These are phyloP conservation scores for Dalbergia oliveri DNA, from an alignment of 306 rosid genomes.

Conservation along the genomic window DNA sequence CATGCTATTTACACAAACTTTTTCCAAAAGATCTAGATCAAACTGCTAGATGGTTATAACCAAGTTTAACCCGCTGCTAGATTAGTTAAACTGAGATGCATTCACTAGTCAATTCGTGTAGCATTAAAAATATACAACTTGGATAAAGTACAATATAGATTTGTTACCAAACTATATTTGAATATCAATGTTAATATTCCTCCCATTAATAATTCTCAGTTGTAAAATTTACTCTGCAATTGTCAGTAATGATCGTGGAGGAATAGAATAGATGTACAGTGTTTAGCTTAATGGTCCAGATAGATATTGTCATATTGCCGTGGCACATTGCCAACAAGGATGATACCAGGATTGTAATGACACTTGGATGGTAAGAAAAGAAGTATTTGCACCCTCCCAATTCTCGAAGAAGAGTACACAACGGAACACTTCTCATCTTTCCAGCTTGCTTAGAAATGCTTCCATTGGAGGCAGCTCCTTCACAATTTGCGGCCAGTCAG, in stretches of 20 bases:
- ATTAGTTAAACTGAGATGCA: not conserved
- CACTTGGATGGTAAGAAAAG: not conserved
- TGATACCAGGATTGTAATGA: constrained; percentile 1
- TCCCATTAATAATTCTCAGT: not conserved
- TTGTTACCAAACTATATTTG: constrained; percentile 21
- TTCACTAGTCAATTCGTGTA: constrained; percentile 3
- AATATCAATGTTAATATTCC: not conserved
- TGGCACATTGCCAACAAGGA: constrained; percentile 13
- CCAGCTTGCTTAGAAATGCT: constrained; percentile 89
- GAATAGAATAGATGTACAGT: constrained; percentile 14
- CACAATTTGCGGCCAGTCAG: constrained; percentile 90
- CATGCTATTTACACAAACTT: not conserved
- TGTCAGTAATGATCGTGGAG: constrained; percentile 20
- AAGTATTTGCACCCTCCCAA: constrained; percentile 17
- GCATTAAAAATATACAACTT: constrained; percentile 22
- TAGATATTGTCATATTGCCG: not conserved
- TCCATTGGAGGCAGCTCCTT: constrained; percentile 91
- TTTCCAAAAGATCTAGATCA: not conserved
- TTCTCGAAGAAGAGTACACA: constrained; percentile 13
- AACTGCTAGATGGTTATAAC: not conserved
- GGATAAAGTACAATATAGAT: not conserved
- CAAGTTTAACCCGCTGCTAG: not conserved
- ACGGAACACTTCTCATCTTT: constrained; percentile 60
- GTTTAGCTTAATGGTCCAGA: constrained; percentile 16
- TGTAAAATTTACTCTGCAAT: constrained; percentile 32